Evolutionary conservation across 495 filamentous ascomycete genomes (phyloP).

Genomic region (Cercophora samala): DNA sequence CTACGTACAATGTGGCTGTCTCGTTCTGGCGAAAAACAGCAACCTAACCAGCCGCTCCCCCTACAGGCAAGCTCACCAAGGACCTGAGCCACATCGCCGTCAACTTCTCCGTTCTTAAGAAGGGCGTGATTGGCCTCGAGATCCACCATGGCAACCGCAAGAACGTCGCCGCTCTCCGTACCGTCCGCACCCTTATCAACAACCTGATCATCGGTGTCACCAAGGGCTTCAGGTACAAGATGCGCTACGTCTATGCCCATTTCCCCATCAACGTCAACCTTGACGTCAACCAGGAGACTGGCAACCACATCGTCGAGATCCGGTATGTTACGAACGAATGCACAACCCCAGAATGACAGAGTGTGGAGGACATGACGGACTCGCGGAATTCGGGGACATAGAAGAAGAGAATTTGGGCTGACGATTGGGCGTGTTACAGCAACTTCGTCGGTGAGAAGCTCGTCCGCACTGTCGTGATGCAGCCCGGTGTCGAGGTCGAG

Average conservation of each 20-base stretch:
- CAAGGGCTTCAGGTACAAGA: conserved; percentile 99
- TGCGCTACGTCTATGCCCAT: conserved; percentile 99
- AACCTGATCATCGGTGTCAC: conserved; percentile 98
- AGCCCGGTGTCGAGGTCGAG: conserved; percentile 83
- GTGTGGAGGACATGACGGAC: not conserved
- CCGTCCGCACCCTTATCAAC: conserved; percentile 94
- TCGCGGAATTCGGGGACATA: not conserved
- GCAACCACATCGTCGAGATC: conserved; percentile 88
- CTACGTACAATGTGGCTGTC: not conserved
- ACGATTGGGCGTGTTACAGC: conserved; percentile 45
- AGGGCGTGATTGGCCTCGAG: conserved; percentile 86
- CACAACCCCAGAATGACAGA: not conserved
- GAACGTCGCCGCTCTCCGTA: conserved; percentile 95
- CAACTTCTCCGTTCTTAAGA: conserved; percentile 81
- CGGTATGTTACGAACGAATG: conserved; percentile 58
- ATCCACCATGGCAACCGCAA: conserved; percentile 97
- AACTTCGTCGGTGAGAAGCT: conserved; percentile 99
- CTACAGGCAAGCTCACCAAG: conserved; percentile 83
- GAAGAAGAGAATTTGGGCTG: conserved; percentile 28
- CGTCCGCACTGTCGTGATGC: conserved; percentile 84
- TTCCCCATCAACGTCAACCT: conserved; percentile 99
- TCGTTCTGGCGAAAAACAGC: not conserved
- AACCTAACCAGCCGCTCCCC: conserved; percentile 19
- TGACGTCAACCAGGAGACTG: conserved; percentile 92
- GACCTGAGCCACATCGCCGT: conserved; percentile 93